phyloP scores from a whole-genome alignment of 371 early-diverging fungal species.

The Mucor racemosus region DNA sequence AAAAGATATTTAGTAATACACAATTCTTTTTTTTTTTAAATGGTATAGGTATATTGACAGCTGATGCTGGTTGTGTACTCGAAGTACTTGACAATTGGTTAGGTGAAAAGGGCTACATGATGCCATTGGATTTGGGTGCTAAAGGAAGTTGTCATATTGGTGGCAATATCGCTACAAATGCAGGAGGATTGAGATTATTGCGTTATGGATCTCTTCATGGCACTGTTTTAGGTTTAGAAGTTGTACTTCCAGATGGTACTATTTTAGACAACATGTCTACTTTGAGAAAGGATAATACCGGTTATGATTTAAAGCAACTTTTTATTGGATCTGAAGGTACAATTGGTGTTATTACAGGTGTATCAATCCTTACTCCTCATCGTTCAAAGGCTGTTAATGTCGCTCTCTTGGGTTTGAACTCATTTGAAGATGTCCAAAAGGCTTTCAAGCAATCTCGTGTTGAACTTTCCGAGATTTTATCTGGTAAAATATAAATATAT shows the following conservation, averaged over 20 bases:
- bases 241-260: slow-evolving; percentile 85
- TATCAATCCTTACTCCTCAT: slow-evolving; percentile 64
- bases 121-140: slow-evolving; percentile 97
- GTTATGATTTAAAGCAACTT: slow-evolving; percentile 93
- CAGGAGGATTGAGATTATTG: slow-evolving; percentile 92
- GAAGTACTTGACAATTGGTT: slow-evolving; percentile 89
- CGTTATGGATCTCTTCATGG: slow-evolving; percentile 96
- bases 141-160: slow-evolving; percentile 93
- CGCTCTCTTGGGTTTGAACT: slow-evolving; percentile 79
- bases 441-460: slow-evolving; percentile 78
- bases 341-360: slow-evolving; percentile 88
- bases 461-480: slow-evolving; percentile 91
- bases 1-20: slow-evolving; percentile 4
- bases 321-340: slow-evolving; percentile 97
- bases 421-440: slow-evolving; percentile 79
- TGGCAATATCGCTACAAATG: slow-evolving; percentile 98
- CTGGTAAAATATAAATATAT: slow-evolving; percentile 49
- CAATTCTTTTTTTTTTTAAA: background rate
- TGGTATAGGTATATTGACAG: slow-evolving; percentile 72
- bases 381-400: slow-evolving; percentile 69
- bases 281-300: slow-evolving; percentile 86
- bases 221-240: slow-evolving; percentile 89
- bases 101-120: slow-evolving; percentile 84
- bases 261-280: slow-evolving; percentile 81
- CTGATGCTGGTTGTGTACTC: slow-evolving; percentile 93